These are phyloP conservation scores for Fusarium chuoi DNA, from an alignment of 2,329 filamentous ascomycete genomes.

Conservation along the genomic window DNA sequence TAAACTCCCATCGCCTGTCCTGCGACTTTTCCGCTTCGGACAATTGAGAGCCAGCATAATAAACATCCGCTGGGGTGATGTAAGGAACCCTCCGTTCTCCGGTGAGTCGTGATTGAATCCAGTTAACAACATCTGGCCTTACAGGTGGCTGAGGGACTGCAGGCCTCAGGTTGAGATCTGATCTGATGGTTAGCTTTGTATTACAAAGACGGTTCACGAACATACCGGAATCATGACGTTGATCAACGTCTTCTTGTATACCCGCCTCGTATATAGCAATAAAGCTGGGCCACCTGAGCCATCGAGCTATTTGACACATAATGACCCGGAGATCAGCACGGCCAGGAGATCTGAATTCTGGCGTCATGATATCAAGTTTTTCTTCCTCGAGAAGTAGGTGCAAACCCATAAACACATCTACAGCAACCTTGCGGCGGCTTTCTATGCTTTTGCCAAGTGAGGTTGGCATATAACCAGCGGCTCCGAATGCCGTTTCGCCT, in stretches of 20 bases:
- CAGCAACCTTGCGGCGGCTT: conserved; percentile 67
- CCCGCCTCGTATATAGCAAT: conserved; percentile 62
- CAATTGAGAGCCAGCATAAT: conserved; percentile 52
- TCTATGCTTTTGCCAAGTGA: conserved; percentile 63
- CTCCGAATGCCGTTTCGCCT: conserved; percentile 65
- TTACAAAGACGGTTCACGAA: background rate
- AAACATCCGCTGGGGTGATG: conserved; percentile 58
- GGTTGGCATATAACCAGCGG: conserved; percentile 73
- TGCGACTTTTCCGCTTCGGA: conserved; percentile 50
- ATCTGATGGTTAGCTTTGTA: conserved; percentile 11
- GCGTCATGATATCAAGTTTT: conserved; percentile 75
- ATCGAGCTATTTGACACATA: conserved; percentile 81
- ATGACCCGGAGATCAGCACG: conserved; percentile 72
- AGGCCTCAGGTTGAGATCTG: conserved; percentile 48
- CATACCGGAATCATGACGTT: conserved; percentile 54
- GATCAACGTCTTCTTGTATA: conserved; percentile 60
- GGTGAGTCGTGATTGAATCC: conserved; percentile 62
- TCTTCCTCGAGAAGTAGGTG: conserved; percentile 91
- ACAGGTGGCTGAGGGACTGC: conserved; percentile 48
- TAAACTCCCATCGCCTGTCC: conserved; percentile 55
- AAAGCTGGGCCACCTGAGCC: conserved; percentile 77
- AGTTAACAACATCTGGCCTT: conserved; percentile 60
- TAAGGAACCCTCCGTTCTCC: conserved; percentile 52
- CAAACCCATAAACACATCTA: conserved; percentile 77
- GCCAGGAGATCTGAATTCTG: conserved; percentile 57